phyloP scores from a whole-genome alignment of 169 alveolate species.

The Theileria equi region DNA sequence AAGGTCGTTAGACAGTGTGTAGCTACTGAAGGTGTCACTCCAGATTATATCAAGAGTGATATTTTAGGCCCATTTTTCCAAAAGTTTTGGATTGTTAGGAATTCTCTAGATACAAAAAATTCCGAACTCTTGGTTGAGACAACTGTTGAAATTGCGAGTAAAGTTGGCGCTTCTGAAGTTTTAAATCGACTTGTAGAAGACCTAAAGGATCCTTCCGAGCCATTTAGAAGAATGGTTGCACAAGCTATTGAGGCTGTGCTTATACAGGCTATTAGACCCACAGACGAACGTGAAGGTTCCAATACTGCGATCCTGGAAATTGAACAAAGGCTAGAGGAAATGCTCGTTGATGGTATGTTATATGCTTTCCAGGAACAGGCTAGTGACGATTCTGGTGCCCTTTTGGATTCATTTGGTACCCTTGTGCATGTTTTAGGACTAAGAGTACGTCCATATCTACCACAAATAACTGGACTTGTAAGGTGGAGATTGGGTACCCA shows the following conservation, averaged over 20 bases:
- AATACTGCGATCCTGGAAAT: slow-evolving; percentile 93
- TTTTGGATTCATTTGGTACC: slow-evolving; percentile 96
- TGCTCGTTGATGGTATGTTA: slow-evolving; percentile 96
- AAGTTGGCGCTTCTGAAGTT: slow-evolving; percentile 81
- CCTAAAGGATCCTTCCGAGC: slow-evolving; percentile 76
- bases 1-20: slow-evolving; percentile 96
- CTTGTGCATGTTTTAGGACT: slow-evolving; percentile 93
- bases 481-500: slow-evolving; percentile 95
- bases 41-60: slow-evolving; percentile 93
- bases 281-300: not conserved
- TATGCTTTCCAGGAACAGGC: slow-evolving; percentile 96
- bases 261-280: slow-evolving; percentile 38
- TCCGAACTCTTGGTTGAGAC: slow-evolving; percentile 94
- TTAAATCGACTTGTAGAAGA: slow-evolving; percentile 62
- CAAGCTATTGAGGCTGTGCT: slow-evolving; percentile 96
- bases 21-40: slow-evolving; percentile 95
- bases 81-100: slow-evolving; percentile 88
- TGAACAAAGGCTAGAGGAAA: slow-evolving; percentile 93
- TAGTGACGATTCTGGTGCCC: slow-evolving; percentile 91
- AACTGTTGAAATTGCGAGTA: slow-evolving; percentile 96
- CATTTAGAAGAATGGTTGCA: slow-evolving; percentile 94
- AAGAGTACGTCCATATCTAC: slow-evolving; percentile 95
- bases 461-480: slow-evolving; percentile 97
- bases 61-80: slow-evolving; percentile 93
- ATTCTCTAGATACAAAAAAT: slow-evolving; percentile 89